Conservation (phyloP, 495 filamentous ascomycete species). For the Aspergillus cavernicola region DNA sequence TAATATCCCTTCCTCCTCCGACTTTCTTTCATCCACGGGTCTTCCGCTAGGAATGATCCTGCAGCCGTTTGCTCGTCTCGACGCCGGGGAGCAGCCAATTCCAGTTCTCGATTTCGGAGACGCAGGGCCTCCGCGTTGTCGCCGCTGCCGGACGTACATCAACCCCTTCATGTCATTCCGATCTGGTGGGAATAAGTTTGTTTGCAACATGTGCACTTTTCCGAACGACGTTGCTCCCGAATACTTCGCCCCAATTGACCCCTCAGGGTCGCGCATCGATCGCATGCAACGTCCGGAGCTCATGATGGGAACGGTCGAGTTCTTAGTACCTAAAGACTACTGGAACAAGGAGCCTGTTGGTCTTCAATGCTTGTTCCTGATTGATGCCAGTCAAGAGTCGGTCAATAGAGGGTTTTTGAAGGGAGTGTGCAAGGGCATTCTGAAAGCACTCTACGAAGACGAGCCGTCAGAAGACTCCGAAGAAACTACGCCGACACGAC, state of each 20-base stretch:
- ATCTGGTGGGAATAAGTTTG: constrained; percentile 90
- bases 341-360: constrained; percentile 94
- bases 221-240: constrained; percentile 90
- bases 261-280: constrained; percentile 82
- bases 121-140: constrained; percentile 82
- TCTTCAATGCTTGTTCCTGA: constrained; percentile 81
- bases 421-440: constrained; percentile 85
- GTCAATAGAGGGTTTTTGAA: constrained; percentile 86
- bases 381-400: constrained; percentile 89
- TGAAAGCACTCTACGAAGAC: constrained; percentile 74
- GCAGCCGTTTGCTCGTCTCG: constrained; percentile 81
- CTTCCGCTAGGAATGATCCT: constrained; percentile 85
- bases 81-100: constrained; percentile 81
- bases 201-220: constrained; percentile 98
- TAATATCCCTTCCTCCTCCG: constrained; percentile 79
- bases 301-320: constrained; percentile 88
- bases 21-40: constrained; percentile 72
- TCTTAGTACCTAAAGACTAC: constrained; percentile 95
- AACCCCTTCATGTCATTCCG: constrained; percentile 99
- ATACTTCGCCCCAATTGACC: constrained; percentile 89
- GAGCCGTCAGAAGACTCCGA: constrained; percentile 50
- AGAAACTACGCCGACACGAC: constrained; percentile 44
- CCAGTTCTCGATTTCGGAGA: constrained; percentile 96
- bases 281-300: constrained; percentile 87
- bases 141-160: constrained; percentile 93